Evolutionary conservation across 768 basidiomycete genomes (phyloP), one percentile per base, ranked within the genome.

Genomic region (Mycena polygramma): DNA sequence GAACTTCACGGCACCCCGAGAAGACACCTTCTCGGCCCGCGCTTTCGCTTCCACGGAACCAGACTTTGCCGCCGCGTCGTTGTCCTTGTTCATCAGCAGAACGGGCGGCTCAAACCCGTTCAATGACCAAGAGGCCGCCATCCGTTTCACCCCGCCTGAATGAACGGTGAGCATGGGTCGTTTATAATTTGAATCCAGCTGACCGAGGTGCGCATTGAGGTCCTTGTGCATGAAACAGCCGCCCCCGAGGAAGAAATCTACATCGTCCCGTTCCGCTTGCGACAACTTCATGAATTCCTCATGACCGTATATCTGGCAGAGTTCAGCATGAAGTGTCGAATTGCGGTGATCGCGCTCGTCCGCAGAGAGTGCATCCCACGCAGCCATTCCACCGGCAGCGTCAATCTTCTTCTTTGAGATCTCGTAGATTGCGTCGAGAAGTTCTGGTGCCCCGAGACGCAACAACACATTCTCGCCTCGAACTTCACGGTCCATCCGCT

Each of bases 41-140:
- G 30, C 49, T 43, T 74, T 62, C 4, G 59, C 67, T 5, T 7
- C 61, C 2, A 37, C 30, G 0, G 55, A 72, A 3, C 63, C 51
- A 15, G 67, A 14, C 10, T 6, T 57, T 54, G 64, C 70, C 0
- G 73, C 75, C 2, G 76, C 74, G 7, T 55, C 73, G 52, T 79
- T 78, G 43, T 73, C 77, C 53, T 73, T 73, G 68, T 78, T 79
- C 48, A 69, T n/a, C n/a, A n/a, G n/a, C n/a, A n/a, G n/a, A n/a
- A n/a, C n/a, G n/a, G n/a, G n/a, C n/a, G n/a, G n/a, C n/a, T n/a
- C n/a, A n/a, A n/a, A n/a, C n/a, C n/a, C n/a, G n/a, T n/a, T n/a
- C n/a, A n/a, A n/a, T n/a, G n/a, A 37, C 75, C 76, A 79, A 19
- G 41, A 71, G 1, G 20, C 53, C 54, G 46, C 57, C 70, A 73